Evolutionary conservation across 176 grass and related monocot genomes (phyloP), one percentile per base, ranked within the genome.

Genomic region (Rhipidocladum racemiflorum): DNA sequence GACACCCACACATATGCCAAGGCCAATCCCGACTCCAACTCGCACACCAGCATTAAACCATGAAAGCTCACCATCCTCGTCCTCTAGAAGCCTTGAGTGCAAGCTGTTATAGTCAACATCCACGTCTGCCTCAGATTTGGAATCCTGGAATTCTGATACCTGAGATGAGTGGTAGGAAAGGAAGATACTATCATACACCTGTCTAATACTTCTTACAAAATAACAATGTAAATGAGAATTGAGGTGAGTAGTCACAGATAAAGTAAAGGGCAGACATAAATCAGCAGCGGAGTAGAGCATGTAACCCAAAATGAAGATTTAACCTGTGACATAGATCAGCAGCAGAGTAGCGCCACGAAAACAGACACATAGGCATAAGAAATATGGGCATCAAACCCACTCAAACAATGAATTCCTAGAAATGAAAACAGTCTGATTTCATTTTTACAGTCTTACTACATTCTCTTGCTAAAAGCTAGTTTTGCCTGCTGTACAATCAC

Each of bases 1-100:
- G 6, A 98, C 70, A 65, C 96, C 92, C 53, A 98, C 87, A 67
- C 96, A 98, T 61, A 98, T 87, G 28, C 92, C 96, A 69, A 95
- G 90, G 50, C 96, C 93, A 12, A 95, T 99, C 20, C 96, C 96
- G 3, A 95, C 96, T 32, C 92, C 96, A 24, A 95, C 96, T 16
- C 87, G 84, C 24, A 95, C 96, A 32, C 96, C 96, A 8, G 92
- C 90, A 84, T 95, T 95, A 85, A 98, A 98, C 96, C 96, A 95
- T 77, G 96, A 93, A 66, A 98, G 90, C 32, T 95, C 90, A 74
- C 91, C 89, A 17, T 93, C 96, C 84, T 98, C 94, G 1, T 91
- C 92, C 38, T 98, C 96, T 67, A 91, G 30, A 82, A 88, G 62
- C 74, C 83, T 84, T 68, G 83, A 77, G 60, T 91, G 89, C 48